phyloP scores from a whole-genome alignment of 108 stramenopile genomes.

The Chaetoceros muelleri region DNA sequence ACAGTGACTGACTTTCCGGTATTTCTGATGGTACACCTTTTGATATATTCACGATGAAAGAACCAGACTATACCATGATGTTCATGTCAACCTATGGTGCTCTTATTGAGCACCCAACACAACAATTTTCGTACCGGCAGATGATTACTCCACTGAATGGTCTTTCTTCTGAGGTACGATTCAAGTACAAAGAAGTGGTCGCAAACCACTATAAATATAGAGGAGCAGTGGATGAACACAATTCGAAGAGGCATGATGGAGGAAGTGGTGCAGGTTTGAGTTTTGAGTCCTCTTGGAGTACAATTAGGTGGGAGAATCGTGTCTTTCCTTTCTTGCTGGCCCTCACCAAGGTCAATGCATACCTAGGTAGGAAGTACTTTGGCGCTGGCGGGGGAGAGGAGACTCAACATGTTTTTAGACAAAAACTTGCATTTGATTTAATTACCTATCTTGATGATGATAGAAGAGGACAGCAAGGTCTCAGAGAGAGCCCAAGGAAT shows the following conservation, averaged over 20 bases:
- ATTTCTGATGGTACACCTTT: background rate
- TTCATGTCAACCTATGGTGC: too few relatives aligned
- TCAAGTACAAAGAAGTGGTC: conserved; percentile 7
- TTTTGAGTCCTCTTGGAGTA: conserved; percentile 14
- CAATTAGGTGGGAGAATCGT: conserved; percentile 9
- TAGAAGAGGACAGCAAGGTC: too few relatives aligned
- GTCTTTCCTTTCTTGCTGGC: conserved; percentile 17
- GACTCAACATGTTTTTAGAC: too few relatives aligned
- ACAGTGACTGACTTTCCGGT: conserved; percentile 5
- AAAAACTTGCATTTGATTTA: too few relatives aligned
- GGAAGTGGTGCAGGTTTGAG: too few relatives aligned
- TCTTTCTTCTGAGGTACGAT: background rate
- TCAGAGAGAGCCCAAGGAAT: too few relatives aligned
- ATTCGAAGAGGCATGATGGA: too few relatives aligned
- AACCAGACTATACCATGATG: conserved; percentile 22
- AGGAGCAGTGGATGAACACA: conserved; percentile 10
- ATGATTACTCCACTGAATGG: background rate
- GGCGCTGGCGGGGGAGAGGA: too few relatives aligned
- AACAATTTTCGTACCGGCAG: background rate
- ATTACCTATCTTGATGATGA: too few relatives aligned
- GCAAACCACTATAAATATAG: conserved; percentile 12
- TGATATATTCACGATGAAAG: conserved; percentile 17
- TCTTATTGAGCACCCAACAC: too few relatives aligned
- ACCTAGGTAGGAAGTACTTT: too few relatives aligned
- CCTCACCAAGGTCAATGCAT: conserved; percentile 16